Base-by-base conservation (phyloP, 805 yeast species). In the Tetrapisispora phaffii region DNA sequence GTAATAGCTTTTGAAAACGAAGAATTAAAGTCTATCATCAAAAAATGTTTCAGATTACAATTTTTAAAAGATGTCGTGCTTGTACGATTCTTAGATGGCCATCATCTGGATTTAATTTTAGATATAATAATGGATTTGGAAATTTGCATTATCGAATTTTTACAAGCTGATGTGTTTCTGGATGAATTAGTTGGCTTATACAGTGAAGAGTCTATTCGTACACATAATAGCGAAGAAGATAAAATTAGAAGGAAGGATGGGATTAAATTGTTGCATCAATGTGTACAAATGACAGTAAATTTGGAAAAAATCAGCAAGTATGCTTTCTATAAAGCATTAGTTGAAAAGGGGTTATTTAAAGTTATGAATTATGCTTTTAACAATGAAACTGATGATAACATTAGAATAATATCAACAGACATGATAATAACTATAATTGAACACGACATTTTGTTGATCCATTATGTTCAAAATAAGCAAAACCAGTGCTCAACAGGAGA, bases 41-140 rank as follows among this genome's bases (percentile, higher is more conserved):
- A 80, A 45, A 78, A 79, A 55, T 88, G 93, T 34, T 86, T 81
- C 59, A 72, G 85, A 46, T 68, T 88, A 45, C 89, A 83, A 56
- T 86, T 85, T 59, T 67, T 93, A 41, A 84, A 84, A 60, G 96
- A 90, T 61, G 94, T 86, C 17, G 94, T 85, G 1, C 65, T 90
- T 23, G 89, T 93, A 3, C 70, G 96, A 43, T 67, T 82, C 35
- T 60, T 90, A 39, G 97, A 90, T 60, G 97, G 90, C 59, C 76
- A 80, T 37, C 75, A 88, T 4, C 78, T 80, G 56, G 76, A 75
- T 49, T 67, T 83, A 47, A 71, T 93, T 32, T 69, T 81, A 16
- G 77, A 63, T 31, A 55, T 60, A 16, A 56, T 62, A 7, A 44
- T 58, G 34, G 65, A 59, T 48, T 51, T 60, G 7, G 62, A 63